Conservation (phyloP, 768 basidiomycete species). For the Floccularia luteovirens region DNA sequence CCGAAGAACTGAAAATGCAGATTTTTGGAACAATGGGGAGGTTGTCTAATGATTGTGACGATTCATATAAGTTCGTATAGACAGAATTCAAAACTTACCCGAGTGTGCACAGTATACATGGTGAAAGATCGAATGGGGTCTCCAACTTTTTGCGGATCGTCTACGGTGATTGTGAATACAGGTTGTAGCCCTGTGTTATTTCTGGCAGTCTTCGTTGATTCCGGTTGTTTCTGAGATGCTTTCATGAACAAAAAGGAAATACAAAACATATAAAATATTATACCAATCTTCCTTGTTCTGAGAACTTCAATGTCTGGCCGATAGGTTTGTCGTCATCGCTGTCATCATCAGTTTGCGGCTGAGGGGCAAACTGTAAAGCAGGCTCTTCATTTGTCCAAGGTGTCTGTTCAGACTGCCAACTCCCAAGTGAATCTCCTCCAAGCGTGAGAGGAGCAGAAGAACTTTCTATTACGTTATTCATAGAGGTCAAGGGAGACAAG, state of each 20-base stretch:
- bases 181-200: slow-evolving; percentile 50
- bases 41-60: slow-evolving; percentile 50
- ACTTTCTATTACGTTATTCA: slow-evolving; percentile 17
- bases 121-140: slow-evolving; percentile 91
- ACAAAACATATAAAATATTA: slow-evolving; percentile 6
- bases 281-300: slow-evolving; percentile 18
- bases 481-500: slow-evolving; percentile 27
- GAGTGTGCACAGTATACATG: slow-evolving; percentile 94
- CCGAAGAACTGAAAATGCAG: slow-evolving; percentile 88
- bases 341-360: slow-evolving; percentile 37
- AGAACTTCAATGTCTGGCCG: slow-evolving; percentile 34
- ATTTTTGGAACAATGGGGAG: slow-evolving; percentile 76
- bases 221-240: slow-evolving; percentile 4
- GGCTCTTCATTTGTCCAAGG: slow-evolving; percentile 27
- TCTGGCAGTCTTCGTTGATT: slow-evolving; percentile 11
- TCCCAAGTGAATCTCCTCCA: slow-evolving; percentile 23
- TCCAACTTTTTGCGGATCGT: slow-evolving; percentile 96
- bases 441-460: slow-evolving; percentile 30
- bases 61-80: not conserved
- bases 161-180: slow-evolving; percentile 83
- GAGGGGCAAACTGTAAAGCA: slow-evolving; percentile 8
- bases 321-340: slow-evolving; percentile 68
- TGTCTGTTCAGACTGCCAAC: slow-evolving; percentile 49
- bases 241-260: slow-evolving; percentile 7
- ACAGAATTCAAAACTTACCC: slow-evolving; percentile 33